A percentile compares a stretch with the other conserved stretches of the same genome.
These are phyloP conservation scores for Aspergillus carbonarius DNA, from an alignment of 2,329 filamentous ascomycete genomes.

Conservation along the genomic window DNA sequence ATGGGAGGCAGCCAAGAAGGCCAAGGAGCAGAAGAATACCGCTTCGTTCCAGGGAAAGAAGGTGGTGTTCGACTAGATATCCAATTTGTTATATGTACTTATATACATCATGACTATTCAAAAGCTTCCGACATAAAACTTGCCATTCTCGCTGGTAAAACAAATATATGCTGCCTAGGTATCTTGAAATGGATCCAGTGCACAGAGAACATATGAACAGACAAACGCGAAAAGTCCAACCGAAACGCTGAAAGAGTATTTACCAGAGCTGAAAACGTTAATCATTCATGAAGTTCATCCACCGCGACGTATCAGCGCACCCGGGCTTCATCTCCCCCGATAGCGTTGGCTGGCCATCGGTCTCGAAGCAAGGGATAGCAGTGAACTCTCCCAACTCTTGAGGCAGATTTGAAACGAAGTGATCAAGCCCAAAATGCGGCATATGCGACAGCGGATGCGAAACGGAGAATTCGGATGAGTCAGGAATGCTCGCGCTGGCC, in stretches of 20 bases:
- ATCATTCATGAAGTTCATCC: constrained; percentile 38
- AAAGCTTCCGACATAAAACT: neutral
- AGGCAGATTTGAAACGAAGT: constrained; percentile 42
- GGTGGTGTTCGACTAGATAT: constrained; percentile 58
- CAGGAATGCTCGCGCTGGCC: constrained; percentile 21
- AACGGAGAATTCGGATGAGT: constrained; percentile 28
- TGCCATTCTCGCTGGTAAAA: neutral
- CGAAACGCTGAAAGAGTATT: constrained; percentile 3
- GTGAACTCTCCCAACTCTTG: constrained; percentile 43
- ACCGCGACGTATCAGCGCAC: constrained; percentile 27
- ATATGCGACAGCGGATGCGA: constrained; percentile 32
- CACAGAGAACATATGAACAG: constrained; percentile 3
- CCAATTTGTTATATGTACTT: constrained; percentile 17
- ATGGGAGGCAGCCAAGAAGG: constrained; percentile 62
- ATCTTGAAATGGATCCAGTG: constrained; percentile 9
- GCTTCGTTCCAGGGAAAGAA: constrained; percentile 61
- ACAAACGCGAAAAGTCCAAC: neutral
- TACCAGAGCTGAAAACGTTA: constrained; percentile 8
- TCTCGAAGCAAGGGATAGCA: constrained; percentile 42
- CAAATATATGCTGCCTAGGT: constrained; percentile 14
- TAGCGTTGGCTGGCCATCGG: constrained; percentile 28
- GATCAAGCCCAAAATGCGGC: constrained; percentile 39
- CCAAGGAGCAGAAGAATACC: constrained; percentile 52
- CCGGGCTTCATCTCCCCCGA: constrained; percentile 26
- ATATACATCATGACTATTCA: neutral